Base-by-base conservation (phyloP, 495 filamentous ascomycete genomes). In the Pyrenopolyporus hunteri region DNA sequence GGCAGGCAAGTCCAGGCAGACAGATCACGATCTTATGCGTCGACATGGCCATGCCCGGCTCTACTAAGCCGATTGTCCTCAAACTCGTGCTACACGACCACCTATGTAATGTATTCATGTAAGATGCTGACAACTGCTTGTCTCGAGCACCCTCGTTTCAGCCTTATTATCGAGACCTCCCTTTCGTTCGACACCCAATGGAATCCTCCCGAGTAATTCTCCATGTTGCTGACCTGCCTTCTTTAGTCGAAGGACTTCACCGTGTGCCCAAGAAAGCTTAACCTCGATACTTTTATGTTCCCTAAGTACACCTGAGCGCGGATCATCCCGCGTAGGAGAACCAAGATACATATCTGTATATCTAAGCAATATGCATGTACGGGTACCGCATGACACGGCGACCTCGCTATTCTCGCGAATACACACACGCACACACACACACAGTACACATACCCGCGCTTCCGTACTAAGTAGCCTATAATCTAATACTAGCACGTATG, bases 11-110 rank as follows among this genome's bases (percentile, higher is more conserved):
- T n/a, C n/a, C n/a, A n/a, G n/a, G n/a, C n/a, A n/a, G n/a, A n/a
- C n/a, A 61, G 63, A 66, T 66, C 63, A 56, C 57, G 63, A 66
- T 66, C 63, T 57, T 52, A 61, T 66, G 63, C 63, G 56, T 66
- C 63, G 51, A 53, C 13, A 48, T 61, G 22, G 39, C 53, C 31
- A 40, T 32, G 39, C 47, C 45, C 37, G 53, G 9, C 63, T 66
- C 43, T 49, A 1, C n/a, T n/a, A 13, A n/a, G 23, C 43, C 49
- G 19, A 2, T 33, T 16, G 28, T 29, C 7, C 29, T 36, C 56
- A 14, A 43, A 36, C 35, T 28, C 22, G 57, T 61, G 42, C 40
- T 45, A 60, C 51, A 26, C 32, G 42, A 52, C 45, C 53, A 32
- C 14, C 42, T 36, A 31, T 53, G 19, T 13, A 14, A 45, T 26